A percentile compares a stretch with the other conserved stretches of the same genome.
Evolutionary conservation across 2,329 filamentous ascomycete species (phyloP).

Genomic region (Cladophialophora exuberans): DNA sequence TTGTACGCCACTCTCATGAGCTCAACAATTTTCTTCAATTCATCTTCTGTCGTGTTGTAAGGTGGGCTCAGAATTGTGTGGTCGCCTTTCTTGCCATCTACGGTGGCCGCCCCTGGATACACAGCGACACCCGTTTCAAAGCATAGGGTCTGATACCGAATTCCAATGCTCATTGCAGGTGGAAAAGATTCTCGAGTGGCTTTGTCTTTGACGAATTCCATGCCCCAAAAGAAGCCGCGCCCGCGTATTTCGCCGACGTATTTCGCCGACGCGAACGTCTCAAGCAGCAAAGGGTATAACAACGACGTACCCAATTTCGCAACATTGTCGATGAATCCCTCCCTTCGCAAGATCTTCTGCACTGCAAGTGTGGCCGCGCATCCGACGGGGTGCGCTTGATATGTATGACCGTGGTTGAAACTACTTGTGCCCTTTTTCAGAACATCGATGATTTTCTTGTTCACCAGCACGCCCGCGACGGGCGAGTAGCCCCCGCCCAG

Average conservation of each 20-base stretch:
- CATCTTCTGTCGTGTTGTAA: conserved; percentile 53
- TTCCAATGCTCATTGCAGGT: conserved; percentile 45
- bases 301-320: conserved; percentile 39
- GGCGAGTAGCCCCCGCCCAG: conserved; percentile 61
- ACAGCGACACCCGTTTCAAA: conserved; percentile 47
- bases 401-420: conserved; percentile 64
- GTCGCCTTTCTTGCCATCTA: conserved; percentile 56
- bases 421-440: conserved; percentile 52
- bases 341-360: conserved; percentile 55
- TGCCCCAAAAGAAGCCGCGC: conserved; percentile 61
- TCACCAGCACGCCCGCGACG: conserved; percentile 59
- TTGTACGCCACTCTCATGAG: conserved; percentile 46
- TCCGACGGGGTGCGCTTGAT: conserved; percentile 59
- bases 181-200: conserved; percentile 58
- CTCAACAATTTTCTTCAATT: conserved; percentile 55
- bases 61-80: conserved; percentile 58
- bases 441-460: conserved; percentile 51
- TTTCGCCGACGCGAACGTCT: conserved; percentile 48
- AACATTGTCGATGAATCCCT: conserved; percentile 52
- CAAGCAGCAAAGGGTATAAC: conserved; percentile 47
- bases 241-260: conserved; percentile 63
- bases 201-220: conserved; percentile 64
- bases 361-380: conserved; percentile 58
- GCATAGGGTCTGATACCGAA: conserved; percentile 47
- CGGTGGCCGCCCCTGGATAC: conserved; percentile 56